These are phyloP conservation scores for Nephelium lappaceum DNA, from an alignment of 345 rosid species.

Conservation along the genomic window DNA sequence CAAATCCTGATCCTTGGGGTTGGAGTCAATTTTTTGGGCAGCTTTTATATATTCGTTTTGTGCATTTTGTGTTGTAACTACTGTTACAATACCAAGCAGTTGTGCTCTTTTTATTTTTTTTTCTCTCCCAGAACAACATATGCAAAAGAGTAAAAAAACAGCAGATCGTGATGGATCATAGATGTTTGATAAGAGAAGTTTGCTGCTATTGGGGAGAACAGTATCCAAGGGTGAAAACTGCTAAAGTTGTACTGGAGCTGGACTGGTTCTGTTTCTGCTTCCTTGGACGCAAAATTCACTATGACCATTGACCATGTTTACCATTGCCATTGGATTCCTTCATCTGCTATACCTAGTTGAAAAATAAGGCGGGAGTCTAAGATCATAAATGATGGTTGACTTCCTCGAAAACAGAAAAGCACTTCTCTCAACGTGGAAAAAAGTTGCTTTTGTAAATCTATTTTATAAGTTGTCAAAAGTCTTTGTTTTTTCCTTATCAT, in stretches of 20 bases:
- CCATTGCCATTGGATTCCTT: neutral
- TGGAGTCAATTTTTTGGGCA: constrained; percentile 16
- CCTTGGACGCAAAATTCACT: neutral
- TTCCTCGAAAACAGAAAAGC: constrained; percentile 2
- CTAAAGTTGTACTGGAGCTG: no score
- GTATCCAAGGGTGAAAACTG: neutral
- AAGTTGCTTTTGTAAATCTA: neutral
- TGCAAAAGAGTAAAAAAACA: neutral
- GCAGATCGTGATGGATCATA: neutral
- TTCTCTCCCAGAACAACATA: neutral
- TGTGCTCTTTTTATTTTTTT: neutral
- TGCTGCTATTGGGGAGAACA: neutral
- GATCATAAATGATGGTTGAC: constrained; percentile 13
- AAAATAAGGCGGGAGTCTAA: neutral
- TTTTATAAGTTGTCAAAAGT: neutral
- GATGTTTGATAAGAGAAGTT: neutral
- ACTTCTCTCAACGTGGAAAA: neutral
- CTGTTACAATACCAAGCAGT: constrained; percentile 14
- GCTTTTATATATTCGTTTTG: constrained; percentile 16
- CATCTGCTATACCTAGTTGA: neutral
- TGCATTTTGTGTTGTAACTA: constrained; percentile 16
- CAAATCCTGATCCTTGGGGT: no score
- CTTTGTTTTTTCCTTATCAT: neutral
- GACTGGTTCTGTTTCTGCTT: neutral
- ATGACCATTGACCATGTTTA: neutral